Conservation (phyloP, 1,139 yeast genomes). For the Zygoascus sp. region DNA sequence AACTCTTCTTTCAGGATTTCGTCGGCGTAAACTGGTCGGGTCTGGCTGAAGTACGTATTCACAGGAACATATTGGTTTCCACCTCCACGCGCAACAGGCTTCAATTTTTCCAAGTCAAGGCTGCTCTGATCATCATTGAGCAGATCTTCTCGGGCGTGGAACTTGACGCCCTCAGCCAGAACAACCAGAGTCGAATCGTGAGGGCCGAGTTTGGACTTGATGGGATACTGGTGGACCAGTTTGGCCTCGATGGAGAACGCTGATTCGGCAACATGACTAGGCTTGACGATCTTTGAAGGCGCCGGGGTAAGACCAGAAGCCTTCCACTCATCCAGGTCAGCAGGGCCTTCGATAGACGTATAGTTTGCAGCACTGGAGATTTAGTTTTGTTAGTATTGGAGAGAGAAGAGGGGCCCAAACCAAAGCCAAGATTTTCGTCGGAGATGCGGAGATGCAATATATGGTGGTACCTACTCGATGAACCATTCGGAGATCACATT, state of each 20-base stretch:
- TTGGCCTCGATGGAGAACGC: slow-evolving; percentile 58
- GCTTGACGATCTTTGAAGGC: slow-evolving; percentile 44
- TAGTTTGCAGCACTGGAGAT: slow-evolving; percentile 47
- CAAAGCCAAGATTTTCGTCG: too few species aligned
- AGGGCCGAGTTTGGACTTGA: slow-evolving; percentile 43
- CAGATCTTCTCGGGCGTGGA: slow-evolving; percentile 55
- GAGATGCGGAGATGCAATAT: too few species aligned
- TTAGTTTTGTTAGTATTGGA: not conserved
- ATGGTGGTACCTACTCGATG: slow-evolving; percentile 36
- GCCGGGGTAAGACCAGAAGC: slow-evolving; percentile 51
- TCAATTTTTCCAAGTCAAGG: slow-evolving; percentile 47
- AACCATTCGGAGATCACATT: slow-evolving; percentile 62
- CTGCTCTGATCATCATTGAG: slow-evolving; percentile 40
- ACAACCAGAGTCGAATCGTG: slow-evolving; percentile 41
- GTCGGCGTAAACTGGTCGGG: slow-evolving; percentile 39
- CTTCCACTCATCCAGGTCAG: slow-evolving; percentile 51
- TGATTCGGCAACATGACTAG: slow-evolving; percentile 57
- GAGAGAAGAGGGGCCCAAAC: not conserved
- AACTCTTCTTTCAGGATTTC: slow-evolving; percentile 22
- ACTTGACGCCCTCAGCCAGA: slow-evolving; percentile 52
- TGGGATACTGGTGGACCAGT: slow-evolving; percentile 43
- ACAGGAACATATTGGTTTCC: slow-evolving; percentile 50
- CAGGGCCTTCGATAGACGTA: slow-evolving; percentile 47
- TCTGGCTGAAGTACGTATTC: slow-evolving; percentile 42
- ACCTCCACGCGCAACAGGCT: slow-evolving; percentile 55